A percentile compares a stretch with the other conserved stretches of the same genome.
phyloP scores from a whole-genome alignment of 2,329 filamentous ascomycete species.

The Fusarium sublunatum region DNA sequence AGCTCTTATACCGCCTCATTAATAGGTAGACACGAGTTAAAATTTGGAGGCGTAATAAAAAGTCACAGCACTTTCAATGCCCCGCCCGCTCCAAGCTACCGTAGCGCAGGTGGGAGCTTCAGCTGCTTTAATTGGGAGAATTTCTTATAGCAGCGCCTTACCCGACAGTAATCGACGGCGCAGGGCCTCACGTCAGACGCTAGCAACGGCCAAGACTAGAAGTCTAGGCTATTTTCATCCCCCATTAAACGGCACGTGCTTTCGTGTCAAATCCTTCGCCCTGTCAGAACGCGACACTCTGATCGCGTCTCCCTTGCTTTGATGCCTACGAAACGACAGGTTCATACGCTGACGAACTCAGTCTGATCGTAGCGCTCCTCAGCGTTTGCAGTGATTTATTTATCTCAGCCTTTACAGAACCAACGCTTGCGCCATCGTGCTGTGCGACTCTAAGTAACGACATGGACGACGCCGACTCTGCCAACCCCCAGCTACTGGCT shows the following conservation, averaged over 20 bases:
- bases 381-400: background rate
- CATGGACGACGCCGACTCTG: constrained; percentile 59
- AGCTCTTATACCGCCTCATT: constrained; percentile 18
- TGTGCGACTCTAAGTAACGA: constrained; percentile 2
- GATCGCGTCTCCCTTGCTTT: constrained; percentile 18
- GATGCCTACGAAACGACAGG: background rate
- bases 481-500: constrained; percentile 76
- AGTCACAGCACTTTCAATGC: constrained; percentile 18
- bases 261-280: constrained; percentile 36
- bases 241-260: constrained; percentile 34
- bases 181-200: constrained; percentile 41
- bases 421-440: background rate
- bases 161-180: constrained; percentile 18
- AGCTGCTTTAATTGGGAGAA: constrained; percentile 33
- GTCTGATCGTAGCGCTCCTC: background rate
- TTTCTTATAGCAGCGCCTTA: constrained; percentile 14
- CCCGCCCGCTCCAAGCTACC: constrained; percentile 31
- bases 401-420: background rate
- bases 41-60: constrained; percentile 26
- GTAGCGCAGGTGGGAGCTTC: constrained; percentile 33
- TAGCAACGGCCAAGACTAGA: background rate
- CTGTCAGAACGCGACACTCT: constrained; percentile 16
- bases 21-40: constrained; percentile 7
- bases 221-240: background rate
- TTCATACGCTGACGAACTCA: background rate